Conservation (phyloP, 116 monocot species). For the Iris pallida region DNA sequence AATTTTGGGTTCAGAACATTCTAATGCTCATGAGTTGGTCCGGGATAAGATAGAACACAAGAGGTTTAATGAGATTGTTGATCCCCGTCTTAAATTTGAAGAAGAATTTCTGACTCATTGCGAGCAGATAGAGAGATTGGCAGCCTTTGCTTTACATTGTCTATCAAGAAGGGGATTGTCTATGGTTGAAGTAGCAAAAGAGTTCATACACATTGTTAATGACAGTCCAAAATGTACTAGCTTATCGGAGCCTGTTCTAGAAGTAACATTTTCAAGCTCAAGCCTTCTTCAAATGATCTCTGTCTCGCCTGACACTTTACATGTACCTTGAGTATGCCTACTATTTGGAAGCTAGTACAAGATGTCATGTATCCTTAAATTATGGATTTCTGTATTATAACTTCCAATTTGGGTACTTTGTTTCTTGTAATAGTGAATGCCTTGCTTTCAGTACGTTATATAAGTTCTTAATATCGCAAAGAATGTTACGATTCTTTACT, state of each 20-base stretch:
- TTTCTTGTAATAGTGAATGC: too few relatives aligned
- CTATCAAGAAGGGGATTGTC: slow-evolving; percentile 23
- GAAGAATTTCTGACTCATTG: slow-evolving; percentile 25
- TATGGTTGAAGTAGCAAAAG: slow-evolving; percentile 51
- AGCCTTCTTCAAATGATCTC: slow-evolving; percentile 93
- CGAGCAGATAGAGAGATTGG: slow-evolving; percentile 56
- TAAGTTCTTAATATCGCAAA: too few relatives aligned
- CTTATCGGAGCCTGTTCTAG: slow-evolving; percentile 27
- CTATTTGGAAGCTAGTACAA: too few relatives aligned
- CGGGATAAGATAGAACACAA: slow-evolving; percentile 43
- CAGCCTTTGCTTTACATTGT: slow-evolving; percentile 42
- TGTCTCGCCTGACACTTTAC: slow-evolving; percentile 58
- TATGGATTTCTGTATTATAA: too few relatives aligned
- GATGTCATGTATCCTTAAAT: too few relatives aligned
- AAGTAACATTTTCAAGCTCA: slow-evolving; percentile 73
- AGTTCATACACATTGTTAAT: slow-evolving; percentile 38
- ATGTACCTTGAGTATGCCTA: slow-evolving; percentile 15
- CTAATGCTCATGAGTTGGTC: slow-evolving; percentile 20
- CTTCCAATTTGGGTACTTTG: too few relatives aligned
- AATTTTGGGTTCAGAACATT: slow-evolving; percentile 37
- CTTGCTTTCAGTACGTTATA: too few relatives aligned
- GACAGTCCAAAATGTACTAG: slow-evolving; percentile 25
- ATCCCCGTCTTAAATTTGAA: slow-evolving; percentile 42
- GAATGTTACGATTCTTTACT: too few relatives aligned
- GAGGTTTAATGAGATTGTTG: slow-evolving; percentile 59